phyloP scores from a whole-genome alignment of 140 eudicot species.

The Erigeron philadelphicus region DNA sequence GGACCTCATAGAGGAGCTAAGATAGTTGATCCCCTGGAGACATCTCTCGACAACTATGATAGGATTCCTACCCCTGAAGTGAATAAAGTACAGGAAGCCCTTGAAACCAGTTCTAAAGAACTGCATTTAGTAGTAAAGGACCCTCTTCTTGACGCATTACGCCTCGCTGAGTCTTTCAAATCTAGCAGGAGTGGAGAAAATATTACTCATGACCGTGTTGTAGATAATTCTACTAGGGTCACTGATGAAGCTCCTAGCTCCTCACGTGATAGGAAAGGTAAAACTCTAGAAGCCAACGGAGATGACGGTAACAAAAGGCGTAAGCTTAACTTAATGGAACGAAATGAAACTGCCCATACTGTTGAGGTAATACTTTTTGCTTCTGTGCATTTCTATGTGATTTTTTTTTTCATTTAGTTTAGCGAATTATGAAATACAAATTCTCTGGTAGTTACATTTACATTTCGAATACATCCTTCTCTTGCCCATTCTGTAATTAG shows the following conservation, averaged over 20 bases:
- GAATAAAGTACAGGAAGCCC: conserved; percentile 46
- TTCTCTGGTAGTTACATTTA: too few species aligned
- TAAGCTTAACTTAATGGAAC: conserved; percentile 48
- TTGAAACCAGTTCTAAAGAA: conserved; percentile 47
- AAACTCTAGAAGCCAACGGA: conserved; percentile 36
- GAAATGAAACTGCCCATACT: conserved; percentile 56
- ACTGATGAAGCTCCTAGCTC: conserved; percentile 30
- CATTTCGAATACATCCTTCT: too few species aligned
- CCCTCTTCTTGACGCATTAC: conserved; percentile 75
- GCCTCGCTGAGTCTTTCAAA: conserved; percentile 38
- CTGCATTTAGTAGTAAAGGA: conserved; percentile 55
- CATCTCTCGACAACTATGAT: conserved; percentile 17
- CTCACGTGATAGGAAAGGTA: conserved; percentile 30
- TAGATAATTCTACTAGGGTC: conserved; percentile 21
- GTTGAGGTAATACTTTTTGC: conserved; percentile 38
- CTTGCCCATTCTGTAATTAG: too few species aligned
- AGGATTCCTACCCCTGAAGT: conserved; percentile 41
- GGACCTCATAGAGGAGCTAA: conserved; percentile 43
- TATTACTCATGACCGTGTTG: conserved; percentile 22
- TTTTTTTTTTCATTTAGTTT: not conserved
- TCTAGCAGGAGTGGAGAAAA: conserved; percentile 23
- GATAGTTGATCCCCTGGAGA: conserved; percentile 47
- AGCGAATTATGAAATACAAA: not conserved
- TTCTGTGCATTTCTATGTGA: not conserved
- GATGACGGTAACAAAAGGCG: conserved; percentile 14